phyloP scores from a whole-genome alignment of 2,329 filamentous ascomycete species.

The Blumeria graminis region DNA sequence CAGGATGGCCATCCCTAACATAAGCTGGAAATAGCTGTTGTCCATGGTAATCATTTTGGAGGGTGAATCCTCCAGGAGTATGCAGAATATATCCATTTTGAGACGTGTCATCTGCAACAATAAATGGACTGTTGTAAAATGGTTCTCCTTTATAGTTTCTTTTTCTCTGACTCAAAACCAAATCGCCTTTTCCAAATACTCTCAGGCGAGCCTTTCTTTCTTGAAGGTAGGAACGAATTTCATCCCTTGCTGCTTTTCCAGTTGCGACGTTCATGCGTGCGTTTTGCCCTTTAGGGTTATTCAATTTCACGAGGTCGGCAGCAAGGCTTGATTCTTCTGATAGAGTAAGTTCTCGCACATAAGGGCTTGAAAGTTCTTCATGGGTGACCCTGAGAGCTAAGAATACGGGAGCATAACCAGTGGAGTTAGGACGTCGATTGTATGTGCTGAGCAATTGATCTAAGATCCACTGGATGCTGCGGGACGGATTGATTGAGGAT shows the following conservation, averaged over 20 bases:
- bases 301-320: neutral
- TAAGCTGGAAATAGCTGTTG: neutral
- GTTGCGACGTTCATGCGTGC: neutral
- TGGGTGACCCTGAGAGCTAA: neutral
- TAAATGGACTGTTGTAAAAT: neutral
- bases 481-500: neutral
- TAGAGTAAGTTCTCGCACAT: neutral
- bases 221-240: neutral
- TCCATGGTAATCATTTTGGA: neutral
- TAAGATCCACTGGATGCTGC: constrained; percentile 1
- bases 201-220: neutral
- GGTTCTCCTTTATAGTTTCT: neutral
- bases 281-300: neutral
- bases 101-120: neutral
- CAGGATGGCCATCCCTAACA: neutral
- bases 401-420: neutral
- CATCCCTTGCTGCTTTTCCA: neutral
- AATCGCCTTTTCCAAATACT: constrained; percentile 1
- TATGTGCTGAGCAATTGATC: neutral
- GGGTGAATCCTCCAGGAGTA: neutral
- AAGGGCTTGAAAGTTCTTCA: neutral
- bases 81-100: neutral
- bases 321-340: neutral
- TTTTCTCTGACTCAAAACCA: neutral
- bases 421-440: neutral